phyloP scores from a whole-genome alignment of 495 filamentous ascomycete genomes.

The Podospora anserina region DNA sequence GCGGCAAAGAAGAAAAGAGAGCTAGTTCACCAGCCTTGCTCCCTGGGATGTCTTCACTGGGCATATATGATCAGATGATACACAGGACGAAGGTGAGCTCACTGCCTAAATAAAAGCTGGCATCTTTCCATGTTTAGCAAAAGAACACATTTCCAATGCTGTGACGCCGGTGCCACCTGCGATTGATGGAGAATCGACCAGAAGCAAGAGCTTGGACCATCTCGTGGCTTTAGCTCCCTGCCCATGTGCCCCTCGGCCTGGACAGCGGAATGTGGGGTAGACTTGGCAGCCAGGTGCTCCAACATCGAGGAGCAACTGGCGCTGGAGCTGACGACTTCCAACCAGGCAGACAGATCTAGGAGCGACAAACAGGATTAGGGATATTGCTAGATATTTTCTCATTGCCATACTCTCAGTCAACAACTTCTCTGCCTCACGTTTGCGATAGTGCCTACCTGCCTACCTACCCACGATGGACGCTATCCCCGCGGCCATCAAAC shows the following conservation, averaged over 20 bases:
- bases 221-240: constrained; percentile 28
- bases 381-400: neutral
- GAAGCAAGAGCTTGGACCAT: constrained; percentile 22
- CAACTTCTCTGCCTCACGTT: neutral
- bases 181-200: constrained; percentile 19
- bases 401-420: neutral
- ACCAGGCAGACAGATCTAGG: neutral
- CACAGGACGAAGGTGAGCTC: neutral
- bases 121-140: constrained; percentile 39
- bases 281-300: neutral
- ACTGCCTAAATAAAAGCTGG: constrained; percentile 29
- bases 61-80: constrained; percentile 3
- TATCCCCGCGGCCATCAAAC: constrained; percentile 71
- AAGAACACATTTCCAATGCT: constrained; percentile 38
- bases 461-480: constrained; percentile 39
- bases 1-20: neutral
- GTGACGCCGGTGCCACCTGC: constrained; percentile 23
- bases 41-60: neutral
- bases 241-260: constrained; percentile 10
- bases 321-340: neutral
- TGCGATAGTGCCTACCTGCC: constrained; percentile 50
- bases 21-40: constrained; percentile 16
- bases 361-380: neutral
- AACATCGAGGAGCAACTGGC: neutral
- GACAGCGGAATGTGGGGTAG: neutral